Evolutionary conservation across 176 grass and related monocot genomes (phyloP), one percentile per base, ranked within the genome.

Genomic region (Zoysia pacifica): DNA sequence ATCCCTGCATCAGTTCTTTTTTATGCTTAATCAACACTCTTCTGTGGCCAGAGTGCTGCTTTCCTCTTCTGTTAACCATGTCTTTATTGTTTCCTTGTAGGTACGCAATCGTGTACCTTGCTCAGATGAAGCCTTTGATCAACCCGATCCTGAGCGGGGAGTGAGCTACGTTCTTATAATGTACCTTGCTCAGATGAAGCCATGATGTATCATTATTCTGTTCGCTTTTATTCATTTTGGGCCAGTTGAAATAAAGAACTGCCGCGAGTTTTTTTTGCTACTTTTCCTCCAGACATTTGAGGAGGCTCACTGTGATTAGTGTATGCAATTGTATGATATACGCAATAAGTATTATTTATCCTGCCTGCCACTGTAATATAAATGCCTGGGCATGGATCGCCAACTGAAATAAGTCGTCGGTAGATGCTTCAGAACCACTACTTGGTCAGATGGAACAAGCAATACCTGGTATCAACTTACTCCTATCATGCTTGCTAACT

Each of bases 31-130:
- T 47, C 45, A 47, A 47, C 4, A 47, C 45, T 47, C 3, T 47
- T 47, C 45, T 47, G 45, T 47, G 45, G 45, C 8, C 3, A 7
- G 6, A 47, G 2, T 47, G 45, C 45, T 36, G 54, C 39, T 46
- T 11, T 50, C 13, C 3, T 2, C 0, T 65, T 6, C 28, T 38
- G 0, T 19, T 65, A 55, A 84, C 4, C 5, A 49, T 70, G 2
- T 1, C 1, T 14, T 48, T 1, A 58, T 47, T 64, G 3, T 38
- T 73, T 66, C 48, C 86, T 19, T 50, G 54, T 63, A 97, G 94
- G 95, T 97, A 93, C 86, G 95, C 95, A 13, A 97, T 97, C 36
- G 95, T 97, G 16, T 97, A 97, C 77, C 92, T 97, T 75, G 86
- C 94, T 2, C 94, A 97, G 83, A 72, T 97, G 86, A 97, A 97